Conservation (phyloP, 2,329 filamentous ascomycete genomes). For the Rhinocladiella mackenziei region DNA sequence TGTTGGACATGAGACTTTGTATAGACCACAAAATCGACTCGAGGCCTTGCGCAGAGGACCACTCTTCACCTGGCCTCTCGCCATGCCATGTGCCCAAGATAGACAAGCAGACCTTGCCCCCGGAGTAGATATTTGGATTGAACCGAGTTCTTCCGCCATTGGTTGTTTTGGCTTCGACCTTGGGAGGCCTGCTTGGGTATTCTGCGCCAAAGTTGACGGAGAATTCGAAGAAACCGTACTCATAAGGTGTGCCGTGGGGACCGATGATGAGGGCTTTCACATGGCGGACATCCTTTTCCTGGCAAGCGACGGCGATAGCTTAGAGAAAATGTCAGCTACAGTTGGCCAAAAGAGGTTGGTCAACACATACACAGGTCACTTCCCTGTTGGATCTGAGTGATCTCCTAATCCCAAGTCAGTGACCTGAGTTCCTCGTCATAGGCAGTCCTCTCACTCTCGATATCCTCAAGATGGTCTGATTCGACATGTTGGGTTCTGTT, state of each 20-base stretch:
- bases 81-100: slow-evolving; percentile 95
- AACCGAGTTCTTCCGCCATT: slow-evolving; percentile 86
- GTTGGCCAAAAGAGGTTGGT: slow-evolving; percentile 1
- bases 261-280: slow-evolving; percentile 86
- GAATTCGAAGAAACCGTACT: slow-evolving; percentile 96
- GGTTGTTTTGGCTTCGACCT: slow-evolving; percentile 70
- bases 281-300: slow-evolving; percentile 82
- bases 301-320: slow-evolving; percentile 78
- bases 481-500: slow-evolving; percentile 55
- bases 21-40: slow-evolving; percentile 94
- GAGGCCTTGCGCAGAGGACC: slow-evolving; percentile 92
- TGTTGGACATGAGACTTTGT: slow-evolving; percentile 88
- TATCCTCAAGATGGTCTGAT: slow-evolving; percentile 84
- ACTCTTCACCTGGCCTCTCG: slow-evolving; percentile 76
- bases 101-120: slow-evolving; percentile 89
- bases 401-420: slow-evolving; percentile 57
- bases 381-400: slow-evolving; percentile 77
- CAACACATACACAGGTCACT: slow-evolving; percentile 69
- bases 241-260: slow-evolving; percentile 90
- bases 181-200: slow-evolving; percentile 67
- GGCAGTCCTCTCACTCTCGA: slow-evolving; percentile 60
- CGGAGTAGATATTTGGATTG: slow-evolving; percentile 94
- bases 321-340: slow-evolving; percentile 19
- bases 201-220: slow-evolving; percentile 47
- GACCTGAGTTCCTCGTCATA: slow-evolving; percentile 18